These are phyloP conservation scores for Aureobasidium sp. DNA, from an alignment of 2,329 filamentous ascomycete species.

Conservation along the genomic window DNA sequence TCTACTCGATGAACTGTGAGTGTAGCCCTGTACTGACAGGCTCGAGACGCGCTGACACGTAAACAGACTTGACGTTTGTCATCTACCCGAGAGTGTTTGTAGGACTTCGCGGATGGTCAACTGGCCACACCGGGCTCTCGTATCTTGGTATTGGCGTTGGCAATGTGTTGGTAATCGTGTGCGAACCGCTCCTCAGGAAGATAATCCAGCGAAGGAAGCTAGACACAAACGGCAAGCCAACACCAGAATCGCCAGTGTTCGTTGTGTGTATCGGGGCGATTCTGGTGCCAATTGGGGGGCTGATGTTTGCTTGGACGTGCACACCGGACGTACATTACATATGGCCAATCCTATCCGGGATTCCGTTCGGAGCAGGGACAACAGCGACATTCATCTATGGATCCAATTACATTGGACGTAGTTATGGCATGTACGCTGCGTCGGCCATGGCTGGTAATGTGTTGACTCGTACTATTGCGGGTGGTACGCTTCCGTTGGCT, in stretches of 20 bases:
- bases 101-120: constrained; percentile 41
- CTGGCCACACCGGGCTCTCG: constrained; percentile 40
- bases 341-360: constrained; percentile 23
- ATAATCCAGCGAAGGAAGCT: constrained; percentile 33
- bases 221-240: constrained; percentile 37
- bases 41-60: not conserved
- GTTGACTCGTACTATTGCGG: constrained; percentile 34
- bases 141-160: constrained; percentile 44
- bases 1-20: constrained; percentile 41
- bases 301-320: constrained; percentile 39
- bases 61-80: constrained; percentile 29
- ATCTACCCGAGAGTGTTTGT: constrained; percentile 48
- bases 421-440: constrained; percentile 48
- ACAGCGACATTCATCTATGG: constrained; percentile 38
- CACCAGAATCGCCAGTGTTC: constrained; percentile 34
- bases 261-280: constrained; percentile 46
- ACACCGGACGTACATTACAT: constrained; percentile 7
- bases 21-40: constrained; percentile 20
- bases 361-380: constrained; percentile 10
- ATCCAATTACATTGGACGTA: constrained; percentile 54
- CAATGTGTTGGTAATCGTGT: constrained; percentile 37
- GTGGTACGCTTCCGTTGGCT: constrained; percentile 35
- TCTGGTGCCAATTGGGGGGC: constrained; percentile 42
- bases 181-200: not conserved
- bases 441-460: constrained; percentile 39